Percentiles rank a stretch among this genome's conserved stretches.
Conservation (phyloP, 495 filamentous ascomycete genomes). For the Tetracladium setigerum region DNA sequence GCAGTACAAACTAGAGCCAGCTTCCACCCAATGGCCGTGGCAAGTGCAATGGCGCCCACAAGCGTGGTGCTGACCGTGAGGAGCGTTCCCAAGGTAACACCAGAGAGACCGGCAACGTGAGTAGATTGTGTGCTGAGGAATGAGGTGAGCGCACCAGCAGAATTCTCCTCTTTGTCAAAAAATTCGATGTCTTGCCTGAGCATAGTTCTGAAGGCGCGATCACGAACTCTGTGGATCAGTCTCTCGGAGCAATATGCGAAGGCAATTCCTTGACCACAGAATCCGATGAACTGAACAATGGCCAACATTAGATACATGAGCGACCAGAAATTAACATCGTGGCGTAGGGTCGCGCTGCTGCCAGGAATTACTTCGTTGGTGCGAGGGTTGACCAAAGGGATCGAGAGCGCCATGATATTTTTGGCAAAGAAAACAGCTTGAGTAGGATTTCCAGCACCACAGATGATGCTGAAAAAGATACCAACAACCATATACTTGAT, state of each 20-base stretch:
- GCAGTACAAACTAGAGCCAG: slow-evolving; percentile 76
- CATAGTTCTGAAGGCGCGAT: slow-evolving; percentile 75
- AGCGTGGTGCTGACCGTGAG: slow-evolving; percentile 70
- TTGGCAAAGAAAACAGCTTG: slow-evolving; percentile 92
- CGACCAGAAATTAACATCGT: slow-evolving; percentile 73
- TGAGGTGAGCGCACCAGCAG: slow-evolving; percentile 72
- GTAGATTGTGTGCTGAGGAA: slow-evolving; percentile 84
- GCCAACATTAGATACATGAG: slow-evolving; percentile 95
- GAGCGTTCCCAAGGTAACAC: slow-evolving; percentile 73
- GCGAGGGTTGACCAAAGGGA: slow-evolving; percentile 21
- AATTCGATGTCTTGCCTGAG: slow-evolving; percentile 89
- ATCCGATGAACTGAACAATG: slow-evolving; percentile 63
- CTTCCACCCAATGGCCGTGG: slow-evolving; percentile 78
- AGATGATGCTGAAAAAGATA: slow-evolving; percentile 68
- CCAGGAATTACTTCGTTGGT: slow-evolving; percentile 29
- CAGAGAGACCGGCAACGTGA: slow-evolving; percentile 74
- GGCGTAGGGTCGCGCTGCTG: slow-evolving; percentile 3
- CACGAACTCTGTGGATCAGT: slow-evolving; percentile 72
- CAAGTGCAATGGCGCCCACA: slow-evolving; percentile 55
- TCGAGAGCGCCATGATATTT: slow-evolving; percentile 61
- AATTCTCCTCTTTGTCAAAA: slow-evolving; percentile 81
- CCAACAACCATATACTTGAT: slow-evolving; percentile 67
- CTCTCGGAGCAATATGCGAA: slow-evolving; percentile 82
- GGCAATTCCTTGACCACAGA: slow-evolving; percentile 57
- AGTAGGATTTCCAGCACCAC: slow-evolving; percentile 76